Conservation (phyloP, 495 filamentous ascomycete genomes). For the Neurospora sp. region DNA sequence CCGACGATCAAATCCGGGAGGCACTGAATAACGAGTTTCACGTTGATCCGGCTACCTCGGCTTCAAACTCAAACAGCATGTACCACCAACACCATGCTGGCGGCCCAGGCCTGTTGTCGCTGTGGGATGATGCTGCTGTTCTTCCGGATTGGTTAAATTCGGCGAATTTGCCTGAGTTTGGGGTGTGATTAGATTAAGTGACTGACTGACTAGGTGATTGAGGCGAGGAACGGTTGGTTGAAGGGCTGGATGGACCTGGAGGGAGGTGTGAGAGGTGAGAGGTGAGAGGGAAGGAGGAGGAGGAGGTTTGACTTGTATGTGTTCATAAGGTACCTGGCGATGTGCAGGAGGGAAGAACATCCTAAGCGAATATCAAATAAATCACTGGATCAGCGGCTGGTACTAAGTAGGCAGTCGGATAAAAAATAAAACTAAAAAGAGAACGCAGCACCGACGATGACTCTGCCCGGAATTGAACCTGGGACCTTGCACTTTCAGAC, state of each 20-base stretch:
- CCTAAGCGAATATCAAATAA: too few species aligned
- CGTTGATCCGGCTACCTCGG: slow-evolving; percentile 14
- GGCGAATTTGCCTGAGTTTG: slow-evolving; percentile 36
- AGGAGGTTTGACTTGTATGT: not conserved
- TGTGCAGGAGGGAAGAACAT: not conserved
- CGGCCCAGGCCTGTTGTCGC: not conserved
- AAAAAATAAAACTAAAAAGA: too few species aligned
- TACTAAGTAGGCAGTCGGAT: too few species aligned
- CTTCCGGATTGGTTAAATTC: slow-evolving; percentile 51
- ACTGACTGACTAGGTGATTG: too few species aligned
- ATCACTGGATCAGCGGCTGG: too few species aligned
- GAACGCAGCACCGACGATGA: not conserved
- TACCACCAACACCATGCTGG: slow-evolving; percentile 17
- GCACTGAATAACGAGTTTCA: slow-evolving; percentile 50
- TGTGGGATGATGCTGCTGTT: slow-evolving; percentile 42
- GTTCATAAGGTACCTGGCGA: not conserved
- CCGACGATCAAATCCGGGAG: slow-evolving; percentile 52
- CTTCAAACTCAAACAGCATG: slow-evolving; percentile 18
- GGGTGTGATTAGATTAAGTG: slow-evolving; percentile 7
- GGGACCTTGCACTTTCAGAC: not conserved
- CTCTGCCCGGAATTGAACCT: not conserved
- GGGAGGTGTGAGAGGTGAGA: not conserved
- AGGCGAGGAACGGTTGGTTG: not conserved
- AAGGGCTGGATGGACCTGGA: not conserved
- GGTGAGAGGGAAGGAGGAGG: not conserved